Conservation (phyloP, 495 filamentous ascomycete genomes). For the Penicillium steckii region DNA sequence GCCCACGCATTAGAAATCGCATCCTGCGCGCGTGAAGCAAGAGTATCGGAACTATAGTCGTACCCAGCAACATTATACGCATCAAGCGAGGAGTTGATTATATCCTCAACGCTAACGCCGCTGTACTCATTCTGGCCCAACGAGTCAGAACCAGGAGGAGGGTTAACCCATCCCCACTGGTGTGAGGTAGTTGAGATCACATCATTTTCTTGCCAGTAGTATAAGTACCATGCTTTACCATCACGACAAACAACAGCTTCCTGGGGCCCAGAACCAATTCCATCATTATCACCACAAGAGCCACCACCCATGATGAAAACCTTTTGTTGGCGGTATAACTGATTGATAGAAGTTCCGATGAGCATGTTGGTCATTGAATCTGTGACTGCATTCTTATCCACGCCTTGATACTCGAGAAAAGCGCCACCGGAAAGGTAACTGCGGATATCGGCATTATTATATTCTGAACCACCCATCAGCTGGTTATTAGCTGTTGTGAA, state of each 20-base stretch:
- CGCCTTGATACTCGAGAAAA: constrained; percentile 20
- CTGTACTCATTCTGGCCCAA: constrained; percentile 18
- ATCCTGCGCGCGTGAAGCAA: constrained; percentile 9
- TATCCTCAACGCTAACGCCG: constrained; percentile 17
- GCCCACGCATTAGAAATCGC: constrained; percentile 18
- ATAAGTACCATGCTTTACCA: constrained; percentile 30
- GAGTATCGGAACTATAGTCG: constrained; percentile 16
- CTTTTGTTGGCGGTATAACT: constrained; percentile 21
- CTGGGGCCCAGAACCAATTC: constrained; percentile 24
- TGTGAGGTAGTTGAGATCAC: constrained; percentile 17
- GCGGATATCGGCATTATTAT: constrained; percentile 24
- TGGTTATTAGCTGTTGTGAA: constrained; percentile 26
- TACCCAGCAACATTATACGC: constrained; percentile 24
- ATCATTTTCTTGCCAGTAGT: constrained; percentile 26
- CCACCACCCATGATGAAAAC: constrained; percentile 32
- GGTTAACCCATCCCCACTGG: constrained; percentile 26
- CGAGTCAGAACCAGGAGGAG: constrained; percentile 11
- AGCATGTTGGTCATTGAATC: constrained; percentile 22
- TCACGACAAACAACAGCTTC: constrained; percentile 17
- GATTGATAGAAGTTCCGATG: constrained; percentile 20
- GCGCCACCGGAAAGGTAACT: constrained; percentile 20
- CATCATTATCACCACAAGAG: constrained; percentile 23
- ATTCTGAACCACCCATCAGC: constrained; percentile 22
- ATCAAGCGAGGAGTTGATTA: constrained; percentile 26
- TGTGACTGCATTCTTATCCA: constrained; percentile 22